Percentiles rank a stretch among this genome's conserved stretches.
phyloP scores from a whole-genome alignment of 192 early-diverging fungal species.

The Coemansia reversa region DNA sequence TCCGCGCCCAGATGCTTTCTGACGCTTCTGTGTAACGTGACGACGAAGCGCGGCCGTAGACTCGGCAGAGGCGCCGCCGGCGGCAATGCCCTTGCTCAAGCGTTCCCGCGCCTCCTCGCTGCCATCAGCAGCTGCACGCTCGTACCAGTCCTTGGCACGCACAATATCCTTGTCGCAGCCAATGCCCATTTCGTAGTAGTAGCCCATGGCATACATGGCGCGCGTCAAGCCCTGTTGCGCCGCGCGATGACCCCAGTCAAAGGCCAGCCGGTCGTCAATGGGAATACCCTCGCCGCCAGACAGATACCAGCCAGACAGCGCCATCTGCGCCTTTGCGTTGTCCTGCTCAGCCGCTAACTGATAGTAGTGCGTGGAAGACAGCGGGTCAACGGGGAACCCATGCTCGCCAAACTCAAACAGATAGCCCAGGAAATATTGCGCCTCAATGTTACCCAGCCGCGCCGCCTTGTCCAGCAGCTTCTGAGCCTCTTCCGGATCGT shows the following conservation, averaged over 20 bases:
- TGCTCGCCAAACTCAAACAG: conserved; percentile 78
- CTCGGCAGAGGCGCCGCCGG: conserved; percentile 23
- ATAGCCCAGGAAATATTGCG: conserved; percentile 77
- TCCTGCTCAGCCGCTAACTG: conserved; percentile 76
- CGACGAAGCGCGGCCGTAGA: conserved; percentile 47
- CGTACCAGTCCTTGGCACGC: conserved; percentile 64
- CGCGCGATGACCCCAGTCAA: conserved; percentile 78
- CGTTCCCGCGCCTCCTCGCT: conserved; percentile 54
- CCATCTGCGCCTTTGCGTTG: conserved; percentile 82
- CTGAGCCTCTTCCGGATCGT: conserved; percentile 73
- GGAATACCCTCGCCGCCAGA: conserved; percentile 69
- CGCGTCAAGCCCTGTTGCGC: conserved; percentile 74
- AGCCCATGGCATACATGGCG: conserved; percentile 90
- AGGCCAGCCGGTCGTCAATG: conserved; percentile 70
- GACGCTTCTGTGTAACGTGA: conserved; percentile 56
- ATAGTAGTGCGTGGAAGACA: conserved; percentile 74
- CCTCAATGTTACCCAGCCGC: conserved; percentile 66
- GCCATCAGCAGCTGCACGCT: conserved; percentile 62
- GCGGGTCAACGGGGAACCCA: conserved; percentile 65
- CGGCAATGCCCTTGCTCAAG: conserved; percentile 31
- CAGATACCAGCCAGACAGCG: conserved; percentile 82
- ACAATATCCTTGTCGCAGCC: conserved; percentile 56
- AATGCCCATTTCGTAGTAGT: conserved; percentile 82
- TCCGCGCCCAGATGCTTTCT: conserved; percentile 36
- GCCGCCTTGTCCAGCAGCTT: conserved; percentile 75